Percentiles rank a stretch among this genome's conserved stretches.
These are phyloP conservation scores for Rhodamnia argentea DNA, from an alignment of 345 rosid species.

Conservation along the genomic window DNA sequence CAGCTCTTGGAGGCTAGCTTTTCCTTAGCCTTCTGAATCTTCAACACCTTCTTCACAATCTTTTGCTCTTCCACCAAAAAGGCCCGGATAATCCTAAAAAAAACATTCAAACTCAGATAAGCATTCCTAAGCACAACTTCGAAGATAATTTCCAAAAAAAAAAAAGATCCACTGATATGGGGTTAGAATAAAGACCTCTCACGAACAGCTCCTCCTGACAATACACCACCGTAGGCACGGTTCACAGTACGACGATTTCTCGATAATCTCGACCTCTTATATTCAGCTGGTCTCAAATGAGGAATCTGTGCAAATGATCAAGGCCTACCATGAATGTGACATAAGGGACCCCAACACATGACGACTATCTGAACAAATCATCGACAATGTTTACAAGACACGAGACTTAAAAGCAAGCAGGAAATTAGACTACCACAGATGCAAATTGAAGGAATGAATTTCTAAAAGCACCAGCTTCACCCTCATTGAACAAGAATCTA, in stretches of 20 bases:
- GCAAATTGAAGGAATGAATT: neutral
- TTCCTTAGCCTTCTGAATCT: constrained; percentile 66
- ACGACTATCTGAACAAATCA: neutral
- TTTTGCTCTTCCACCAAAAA: constrained; percentile 79
- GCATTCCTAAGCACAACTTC: neutral
- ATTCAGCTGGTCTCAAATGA: constrained; percentile 80
- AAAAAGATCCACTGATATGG: neutral
- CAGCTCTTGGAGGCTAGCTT: constrained; percentile 47
- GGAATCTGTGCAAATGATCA: constrained; percentile 44
- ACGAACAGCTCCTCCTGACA: constrained; percentile 76
- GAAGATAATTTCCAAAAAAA: neutral
- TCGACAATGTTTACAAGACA: neutral
- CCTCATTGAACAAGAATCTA: neutral
- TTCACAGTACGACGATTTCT: constrained; percentile 78
- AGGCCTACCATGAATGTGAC: neutral
- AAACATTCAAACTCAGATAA: neutral
- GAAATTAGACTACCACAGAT: neutral
- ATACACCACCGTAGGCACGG: constrained; percentile 86
- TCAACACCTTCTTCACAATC: constrained; percentile 75
- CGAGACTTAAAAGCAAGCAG: neutral
- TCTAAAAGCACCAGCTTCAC: neutral
- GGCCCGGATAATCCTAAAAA: constrained; percentile 55
- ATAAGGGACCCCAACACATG: neutral
- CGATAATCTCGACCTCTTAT: constrained; percentile 71
- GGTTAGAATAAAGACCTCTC: constrained; percentile 43